Conservation (phyloP, 2,329 filamentous ascomycete genomes). For the Colletotrichum sp. region DNA sequence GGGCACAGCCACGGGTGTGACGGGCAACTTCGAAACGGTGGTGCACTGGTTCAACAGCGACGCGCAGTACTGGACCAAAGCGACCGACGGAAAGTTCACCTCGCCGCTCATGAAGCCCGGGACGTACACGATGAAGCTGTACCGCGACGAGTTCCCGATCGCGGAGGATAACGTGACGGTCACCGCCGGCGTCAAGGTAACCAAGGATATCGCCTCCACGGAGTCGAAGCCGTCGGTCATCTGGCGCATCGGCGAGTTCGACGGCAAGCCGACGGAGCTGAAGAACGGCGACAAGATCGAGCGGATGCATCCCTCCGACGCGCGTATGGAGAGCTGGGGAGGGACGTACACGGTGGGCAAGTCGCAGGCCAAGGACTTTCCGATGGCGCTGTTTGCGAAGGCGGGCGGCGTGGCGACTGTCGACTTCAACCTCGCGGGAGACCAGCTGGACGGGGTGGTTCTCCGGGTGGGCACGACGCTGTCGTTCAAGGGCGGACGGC, state of each 20-base stretch:
- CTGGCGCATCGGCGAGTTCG: slow-evolving; percentile 62
- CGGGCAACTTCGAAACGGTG: slow-evolving; percentile 52
- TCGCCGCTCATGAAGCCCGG: slow-evolving; percentile 65
- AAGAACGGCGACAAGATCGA: slow-evolving; percentile 62
- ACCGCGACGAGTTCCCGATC: slow-evolving; percentile 59
- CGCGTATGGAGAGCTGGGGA: slow-evolving; percentile 57
- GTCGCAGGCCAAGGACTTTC: slow-evolving; percentile 50
- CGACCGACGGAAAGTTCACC: slow-evolving; percentile 51
- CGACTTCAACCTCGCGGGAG: slow-evolving; percentile 49
- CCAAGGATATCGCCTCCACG: slow-evolving; percentile 50
- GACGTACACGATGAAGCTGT: slow-evolving; percentile 64
- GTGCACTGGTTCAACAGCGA: slow-evolving; percentile 62
- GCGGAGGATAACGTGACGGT: slow-evolving; percentile 50
- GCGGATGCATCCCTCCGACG: slow-evolving; percentile 62
- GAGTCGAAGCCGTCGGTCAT: slow-evolving; percentile 46
- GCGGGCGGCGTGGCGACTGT: slow-evolving; percentile 53
- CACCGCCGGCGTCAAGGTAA: slow-evolving; percentile 48
- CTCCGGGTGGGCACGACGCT: slow-evolving; percentile 63
- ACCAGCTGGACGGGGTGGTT: slow-evolving; percentile 48
- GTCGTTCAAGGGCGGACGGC: slow-evolving; percentile 59
- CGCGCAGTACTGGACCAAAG: slow-evolving; percentile 64
- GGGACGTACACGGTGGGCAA: slow-evolving; percentile 57
- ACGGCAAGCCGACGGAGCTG: slow-evolving; percentile 60
- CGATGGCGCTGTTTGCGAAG: slow-evolving; percentile 62
- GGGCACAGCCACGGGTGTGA: slow-evolving; percentile 58